phyloP scores from a whole-genome alignment of 768 basidiomycete species.

The Thelephora ganbajun region DNA sequence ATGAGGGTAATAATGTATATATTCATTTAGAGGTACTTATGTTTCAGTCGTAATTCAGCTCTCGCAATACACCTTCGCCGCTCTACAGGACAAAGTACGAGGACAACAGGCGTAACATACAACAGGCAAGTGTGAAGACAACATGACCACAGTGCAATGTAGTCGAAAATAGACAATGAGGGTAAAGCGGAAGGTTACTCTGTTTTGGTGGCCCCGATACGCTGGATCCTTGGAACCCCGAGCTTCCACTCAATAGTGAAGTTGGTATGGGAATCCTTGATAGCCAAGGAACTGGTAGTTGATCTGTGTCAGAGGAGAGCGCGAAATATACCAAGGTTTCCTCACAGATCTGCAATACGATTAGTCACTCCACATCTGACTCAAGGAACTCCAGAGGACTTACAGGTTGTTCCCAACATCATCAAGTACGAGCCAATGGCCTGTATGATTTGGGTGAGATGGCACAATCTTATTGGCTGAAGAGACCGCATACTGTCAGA shows the following conservation, averaged over 20 bases:
- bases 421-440: slow-evolving; percentile 19
- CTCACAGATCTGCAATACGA: slow-evolving; percentile 12
- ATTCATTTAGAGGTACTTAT: too few relatives aligned
- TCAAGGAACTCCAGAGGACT: slow-evolving; percentile 6
- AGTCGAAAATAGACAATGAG: too few relatives aligned
- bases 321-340: not conserved
- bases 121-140: too few relatives aligned
- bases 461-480: not conserved
- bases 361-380: not conserved
- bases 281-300: slow-evolving; percentile 34
- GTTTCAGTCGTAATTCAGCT: too few relatives aligned
- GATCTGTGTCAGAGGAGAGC: not conserved
- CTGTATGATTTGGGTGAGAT: slow-evolving; percentile 8
- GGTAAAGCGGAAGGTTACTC: too few relatives aligned
- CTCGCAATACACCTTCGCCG: too few relatives aligned
- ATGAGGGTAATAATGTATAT: too few relatives aligned
- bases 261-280: slow-evolving; percentile 42
- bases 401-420: slow-evolving; percentile 20
- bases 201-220: too few relatives aligned
- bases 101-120: too few relatives aligned
- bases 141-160: too few relatives aligned
- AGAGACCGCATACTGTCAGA: slow-evolving; percentile 32
- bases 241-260: slow-evolving; percentile 22
- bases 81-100: too few relatives aligned
- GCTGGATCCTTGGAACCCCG: too few relatives aligned